phyloP scores from a whole-genome alignment of 2,329 filamentous ascomycete genomes.

The Colletotrichum orbiculare region DNA sequence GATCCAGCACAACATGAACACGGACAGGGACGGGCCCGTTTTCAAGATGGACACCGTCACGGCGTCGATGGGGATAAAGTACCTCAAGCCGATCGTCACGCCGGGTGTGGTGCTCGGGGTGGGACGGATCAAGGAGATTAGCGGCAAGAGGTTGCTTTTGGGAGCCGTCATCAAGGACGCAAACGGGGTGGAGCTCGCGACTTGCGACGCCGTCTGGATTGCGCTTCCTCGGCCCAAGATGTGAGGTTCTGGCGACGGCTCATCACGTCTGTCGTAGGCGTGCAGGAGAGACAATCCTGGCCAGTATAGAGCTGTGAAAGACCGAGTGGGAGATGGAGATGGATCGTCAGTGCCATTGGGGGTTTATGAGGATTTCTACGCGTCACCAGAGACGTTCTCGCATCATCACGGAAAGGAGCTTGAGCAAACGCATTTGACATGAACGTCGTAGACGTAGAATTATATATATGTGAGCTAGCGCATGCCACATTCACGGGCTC shows the following conservation, averaged over 20 bases:
- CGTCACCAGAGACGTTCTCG: too few species aligned
- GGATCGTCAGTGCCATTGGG: too few species aligned
- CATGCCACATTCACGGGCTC: too few species aligned
- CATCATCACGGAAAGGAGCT: too few species aligned
- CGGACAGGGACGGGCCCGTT: conserved; percentile 44
- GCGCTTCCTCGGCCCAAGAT: conserved; percentile 24
- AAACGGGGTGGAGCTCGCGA: conserved; percentile 44
- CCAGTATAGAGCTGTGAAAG: too few species aligned
- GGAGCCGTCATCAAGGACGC: conserved; percentile 45
- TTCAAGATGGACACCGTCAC: conserved; percentile 47
- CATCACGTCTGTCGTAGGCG: too few species aligned
- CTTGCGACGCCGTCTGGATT: conserved; percentile 37
- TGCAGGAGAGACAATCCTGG: too few species aligned
- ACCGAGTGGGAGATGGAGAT: too few species aligned
- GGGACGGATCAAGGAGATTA: conserved; percentile 45
- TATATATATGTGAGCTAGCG: too few species aligned
- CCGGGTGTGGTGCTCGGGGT: conserved; percentile 46
- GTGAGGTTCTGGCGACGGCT: background rate
- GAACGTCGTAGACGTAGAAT: too few species aligned
- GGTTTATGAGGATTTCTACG: too few species aligned
- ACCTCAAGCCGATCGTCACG: conserved; percentile 45
- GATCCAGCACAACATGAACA: conserved; percentile 48
- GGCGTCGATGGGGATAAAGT: conserved; percentile 48
- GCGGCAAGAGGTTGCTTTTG: conserved; percentile 48
- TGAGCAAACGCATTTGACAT: too few species aligned